phyloP scores from a whole-genome alignment of 192 early-diverging fungal genomes.

The Entomortierella parvispora region DNA sequence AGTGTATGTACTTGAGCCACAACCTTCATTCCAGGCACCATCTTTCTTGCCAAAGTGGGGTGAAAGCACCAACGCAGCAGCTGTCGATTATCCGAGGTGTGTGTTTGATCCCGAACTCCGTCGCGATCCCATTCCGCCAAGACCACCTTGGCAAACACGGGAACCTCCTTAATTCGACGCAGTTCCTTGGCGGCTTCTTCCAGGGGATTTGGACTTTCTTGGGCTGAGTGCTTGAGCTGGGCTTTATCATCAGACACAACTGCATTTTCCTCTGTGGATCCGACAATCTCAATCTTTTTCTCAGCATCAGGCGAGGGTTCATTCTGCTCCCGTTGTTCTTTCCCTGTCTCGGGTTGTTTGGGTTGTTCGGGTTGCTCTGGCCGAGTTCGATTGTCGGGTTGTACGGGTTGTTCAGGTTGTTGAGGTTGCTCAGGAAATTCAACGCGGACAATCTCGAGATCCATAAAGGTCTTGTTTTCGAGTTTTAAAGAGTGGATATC shows the following conservation, averaged over 20 bases:
- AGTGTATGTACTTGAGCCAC: constrained; percentile 23
- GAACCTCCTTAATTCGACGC: too few relatives aligned
- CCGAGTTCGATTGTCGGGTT: too few relatives aligned
- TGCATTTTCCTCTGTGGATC: too few relatives aligned
- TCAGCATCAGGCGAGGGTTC: too few relatives aligned
- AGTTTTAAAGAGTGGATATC: constrained; percentile 3
- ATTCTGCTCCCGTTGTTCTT: too few relatives aligned
- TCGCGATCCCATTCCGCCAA: constrained; percentile 14
- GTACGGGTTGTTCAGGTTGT: neutral
- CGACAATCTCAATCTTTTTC: too few relatives aligned
- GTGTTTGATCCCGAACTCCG: constrained; percentile 16
- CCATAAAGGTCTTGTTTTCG: constrained; percentile 15
- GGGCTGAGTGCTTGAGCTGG: too few relatives aligned
- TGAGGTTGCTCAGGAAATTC: constrained; percentile 4
- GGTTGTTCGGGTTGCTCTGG: too few relatives aligned
- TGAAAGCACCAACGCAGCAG: constrained; percentile 32
- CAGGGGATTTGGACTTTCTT: too few relatives aligned
- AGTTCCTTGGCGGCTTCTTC: too few relatives aligned
- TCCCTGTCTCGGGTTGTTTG: too few relatives aligned
- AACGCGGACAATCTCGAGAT: constrained; percentile 24
- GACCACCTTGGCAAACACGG: neutral
- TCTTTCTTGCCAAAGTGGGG: neutral
- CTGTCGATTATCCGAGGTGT: neutral
- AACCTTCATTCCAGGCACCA: constrained; percentile 29
- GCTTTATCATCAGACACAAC: too few relatives aligned